Evolutionary conservation across 495 filamentous ascomycete species (phyloP).

Genomic region (Trichoderma parareesei): DNA sequence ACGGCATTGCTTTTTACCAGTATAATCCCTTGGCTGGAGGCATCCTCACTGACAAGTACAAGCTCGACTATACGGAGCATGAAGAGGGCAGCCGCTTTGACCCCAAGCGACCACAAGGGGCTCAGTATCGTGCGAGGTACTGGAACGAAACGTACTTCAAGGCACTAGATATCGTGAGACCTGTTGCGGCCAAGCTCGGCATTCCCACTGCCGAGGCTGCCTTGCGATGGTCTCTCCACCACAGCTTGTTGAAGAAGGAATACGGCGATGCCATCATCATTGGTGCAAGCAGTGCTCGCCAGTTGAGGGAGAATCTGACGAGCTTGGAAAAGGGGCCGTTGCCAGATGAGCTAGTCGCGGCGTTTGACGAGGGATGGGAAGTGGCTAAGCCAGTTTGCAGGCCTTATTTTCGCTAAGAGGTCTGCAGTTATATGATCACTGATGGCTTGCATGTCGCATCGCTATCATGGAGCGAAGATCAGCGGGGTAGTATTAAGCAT

Average conservation of each 20-base stretch:
- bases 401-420: constrained; percentile 13
- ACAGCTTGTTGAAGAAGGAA: constrained; percentile 31
- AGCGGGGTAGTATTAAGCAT: background rate
- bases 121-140: constrained; percentile 32
- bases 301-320: constrained; percentile 42
- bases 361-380: constrained; percentile 45
- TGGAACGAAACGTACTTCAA: constrained; percentile 41
- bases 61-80: constrained; percentile 23
- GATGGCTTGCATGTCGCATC: background rate
- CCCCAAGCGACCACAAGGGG: constrained; percentile 31
- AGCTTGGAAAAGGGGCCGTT: constrained; percentile 46
- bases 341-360: constrained; percentile 45
- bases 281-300: constrained; percentile 39
- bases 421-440: background rate
- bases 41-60: constrained; percentile 34
- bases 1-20: constrained; percentile 42
- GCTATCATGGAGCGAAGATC: background rate
- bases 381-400: constrained; percentile 23
- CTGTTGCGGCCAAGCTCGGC: constrained; percentile 34
- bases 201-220: constrained; percentile 39
- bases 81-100: constrained; percentile 39
- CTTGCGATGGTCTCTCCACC: constrained; percentile 41
- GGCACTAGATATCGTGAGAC: constrained; percentile 37
- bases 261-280: constrained; percentile 46
- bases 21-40: constrained; percentile 45